Evolutionary conservation across 345 rosid genomes (phyloP).

Genomic region (Firmiana major): DNA sequence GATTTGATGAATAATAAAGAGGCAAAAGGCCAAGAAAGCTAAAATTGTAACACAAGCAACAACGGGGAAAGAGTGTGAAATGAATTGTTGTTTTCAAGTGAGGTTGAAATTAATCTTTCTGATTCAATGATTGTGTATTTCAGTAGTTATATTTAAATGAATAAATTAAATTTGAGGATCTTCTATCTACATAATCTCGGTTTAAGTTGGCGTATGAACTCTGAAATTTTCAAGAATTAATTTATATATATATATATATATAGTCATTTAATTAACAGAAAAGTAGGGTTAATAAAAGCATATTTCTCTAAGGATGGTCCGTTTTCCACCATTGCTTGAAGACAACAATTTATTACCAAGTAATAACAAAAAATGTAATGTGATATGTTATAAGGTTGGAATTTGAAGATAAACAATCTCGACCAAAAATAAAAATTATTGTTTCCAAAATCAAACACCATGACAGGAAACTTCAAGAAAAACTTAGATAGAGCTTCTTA

Average conservation of each 20-base stretch:
- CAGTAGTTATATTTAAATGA: background rate
- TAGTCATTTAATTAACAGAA: too few relatives aligned
- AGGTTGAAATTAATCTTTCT: constrained; percentile 14
- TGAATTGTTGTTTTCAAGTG: background rate
- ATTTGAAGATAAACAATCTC: too few relatives aligned
- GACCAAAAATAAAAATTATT: too few relatives aligned
- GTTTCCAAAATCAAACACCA: too few relatives aligned
- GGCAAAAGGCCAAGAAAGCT: background rate
- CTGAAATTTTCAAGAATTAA: background rate
- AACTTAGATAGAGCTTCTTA: too few relatives aligned
- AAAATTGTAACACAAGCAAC: constrained; percentile 18
- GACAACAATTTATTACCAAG: too few relatives aligned
- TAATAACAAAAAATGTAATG: too few relatives aligned
- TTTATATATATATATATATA: background rate
- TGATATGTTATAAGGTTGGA: too few relatives aligned
- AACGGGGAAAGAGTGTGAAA: background rate
- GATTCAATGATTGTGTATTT: constrained; percentile 13
- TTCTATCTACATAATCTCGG: background rate
- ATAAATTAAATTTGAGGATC: background rate
- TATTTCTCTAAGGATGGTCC: too few relatives aligned
- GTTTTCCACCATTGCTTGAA: too few relatives aligned
- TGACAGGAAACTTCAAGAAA: too few relatives aligned
- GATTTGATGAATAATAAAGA: background rate
- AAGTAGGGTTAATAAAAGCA: too few relatives aligned
- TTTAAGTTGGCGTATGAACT: background rate